Evolutionary conservation across 441 rosid species (phyloP).

Genomic region (Lepidium campestre): DNA sequence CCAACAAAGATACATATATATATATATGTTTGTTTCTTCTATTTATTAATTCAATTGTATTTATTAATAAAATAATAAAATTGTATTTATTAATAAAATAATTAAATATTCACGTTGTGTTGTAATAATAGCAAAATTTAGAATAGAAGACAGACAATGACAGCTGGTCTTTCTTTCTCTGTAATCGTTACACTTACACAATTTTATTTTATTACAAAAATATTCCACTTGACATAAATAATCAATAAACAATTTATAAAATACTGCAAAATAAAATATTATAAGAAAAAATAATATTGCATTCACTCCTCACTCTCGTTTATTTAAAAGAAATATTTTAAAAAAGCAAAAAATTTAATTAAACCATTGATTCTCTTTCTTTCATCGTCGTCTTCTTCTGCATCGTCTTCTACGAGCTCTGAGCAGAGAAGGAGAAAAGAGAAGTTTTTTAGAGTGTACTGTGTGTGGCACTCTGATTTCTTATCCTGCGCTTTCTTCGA

Average conservation of each 20-base stretch:
- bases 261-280: not conserved
- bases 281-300: not conserved
- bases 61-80: not conserved
- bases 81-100: not conserved
- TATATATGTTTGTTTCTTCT: not conserved
- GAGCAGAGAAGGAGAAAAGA: constrained; percentile 24
- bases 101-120: not conserved
- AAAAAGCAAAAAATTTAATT: not conserved
- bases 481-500: constrained; percentile 34
- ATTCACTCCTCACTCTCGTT: constrained; percentile 18
- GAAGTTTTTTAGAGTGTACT: constrained; percentile 24
- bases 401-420: constrained; percentile 15
- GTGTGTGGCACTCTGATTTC: constrained; percentile 29
- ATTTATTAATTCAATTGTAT: not conserved
- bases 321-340: not conserved
- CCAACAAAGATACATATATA: too few relatives aligned
- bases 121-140: not conserved
- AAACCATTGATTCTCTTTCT: constrained; percentile 5
- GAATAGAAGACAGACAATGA: constrained; percentile 21
- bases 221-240: constrained; percentile 18
- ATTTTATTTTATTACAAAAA: not conserved
- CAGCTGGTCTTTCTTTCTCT: constrained; percentile 19
- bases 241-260: not conserved
- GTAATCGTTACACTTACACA: constrained; percentile 16
- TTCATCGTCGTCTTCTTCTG: not conserved